A percentile compares a stretch with the other conserved stretches of the same genome.
These are phyloP conservation scores for Neoboletus brunneissimus DNA, from an alignment of 768 basidiomycete genomes.

Conservation along the genomic window DNA sequence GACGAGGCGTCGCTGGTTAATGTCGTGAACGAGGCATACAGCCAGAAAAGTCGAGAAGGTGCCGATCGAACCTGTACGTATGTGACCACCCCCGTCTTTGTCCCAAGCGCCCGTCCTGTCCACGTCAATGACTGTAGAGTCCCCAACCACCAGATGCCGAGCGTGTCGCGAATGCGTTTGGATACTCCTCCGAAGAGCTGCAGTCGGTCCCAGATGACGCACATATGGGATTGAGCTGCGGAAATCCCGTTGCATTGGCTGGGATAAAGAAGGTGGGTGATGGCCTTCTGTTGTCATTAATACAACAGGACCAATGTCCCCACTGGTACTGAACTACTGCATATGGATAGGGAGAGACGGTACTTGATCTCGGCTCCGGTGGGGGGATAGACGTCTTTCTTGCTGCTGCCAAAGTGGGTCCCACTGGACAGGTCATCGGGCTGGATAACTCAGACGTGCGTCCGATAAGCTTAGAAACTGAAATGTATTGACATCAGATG, in stretches of 20 bases:
- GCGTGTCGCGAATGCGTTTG: conserved; percentile 37
- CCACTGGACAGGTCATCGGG: conserved; percentile 49
- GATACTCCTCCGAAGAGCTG: conserved; percentile 46
- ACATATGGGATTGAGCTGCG: conserved; percentile 53
- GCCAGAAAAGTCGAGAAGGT: conserved; percentile 5
- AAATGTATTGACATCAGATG: neutral
- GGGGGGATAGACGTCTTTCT: conserved; percentile 56
- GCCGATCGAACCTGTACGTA: conserved; percentile 9
- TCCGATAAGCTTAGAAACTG: neutral
- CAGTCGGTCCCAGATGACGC: conserved; percentile 41
- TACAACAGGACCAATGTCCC: neutral
- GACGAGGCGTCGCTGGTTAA: neutral
- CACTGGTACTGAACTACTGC: neutral
- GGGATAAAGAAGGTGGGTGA: conserved; percentile 44
- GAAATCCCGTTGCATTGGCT: conserved; percentile 49
- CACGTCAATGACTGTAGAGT: neutral
- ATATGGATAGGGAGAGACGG: conserved; percentile 47
- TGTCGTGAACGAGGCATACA: conserved; percentile 15
- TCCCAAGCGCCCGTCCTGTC: neutral
- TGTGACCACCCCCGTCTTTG: neutral
- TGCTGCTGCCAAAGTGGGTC: conserved; percentile 49
- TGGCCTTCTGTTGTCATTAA: too few relatives aligned
- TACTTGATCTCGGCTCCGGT: conserved; percentile 57
- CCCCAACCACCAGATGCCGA: conserved; percentile 7
- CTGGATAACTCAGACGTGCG: conserved; percentile 50